Percentiles rank a stretch among this genome's conserved stretches.
These are phyloP conservation scores for Hyaloperonospora brassicae DNA, from an alignment of 352 stramenopile genomes.

Conservation along the genomic window DNA sequence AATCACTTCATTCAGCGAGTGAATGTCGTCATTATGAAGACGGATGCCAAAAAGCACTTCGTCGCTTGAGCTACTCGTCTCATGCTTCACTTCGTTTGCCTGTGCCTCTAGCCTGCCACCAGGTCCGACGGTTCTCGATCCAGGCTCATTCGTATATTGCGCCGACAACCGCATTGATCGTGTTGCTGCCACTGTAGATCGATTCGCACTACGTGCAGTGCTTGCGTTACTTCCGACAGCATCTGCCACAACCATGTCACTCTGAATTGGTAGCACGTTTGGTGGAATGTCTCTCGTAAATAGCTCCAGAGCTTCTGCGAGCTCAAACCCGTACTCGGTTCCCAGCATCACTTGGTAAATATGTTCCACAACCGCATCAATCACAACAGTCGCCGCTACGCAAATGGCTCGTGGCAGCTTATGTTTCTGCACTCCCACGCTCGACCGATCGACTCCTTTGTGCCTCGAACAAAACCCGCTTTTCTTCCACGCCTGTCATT, in stretches of 20 bases:
- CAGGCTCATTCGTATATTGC: conserved; percentile 18
- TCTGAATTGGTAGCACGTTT: conserved; percentile 35
- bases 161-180: conserved; percentile 13
- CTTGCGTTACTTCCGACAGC: conserved; percentile 4
- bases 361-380: conserved; percentile 72
- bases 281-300: conserved; percentile 56
- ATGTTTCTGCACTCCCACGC: conserved; percentile 34
- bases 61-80: conserved; percentile 5
- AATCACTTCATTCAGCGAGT: conserved; percentile 67
- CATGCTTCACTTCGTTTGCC: conserved; percentile 17
- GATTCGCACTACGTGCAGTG: conserved; percentile 1
- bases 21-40: conserved; percentile 83
- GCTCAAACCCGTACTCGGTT: conserved; percentile 59
- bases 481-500: conserved; percentile 59
- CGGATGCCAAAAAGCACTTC: conserved; percentile 44
- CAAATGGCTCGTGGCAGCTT: conserved; percentile 61
- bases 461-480: conserved; percentile 76
- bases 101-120: conserved; percentile 19
- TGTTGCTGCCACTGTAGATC: conserved; percentile 4
- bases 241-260: conserved; percentile 29
- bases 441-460: conserved; percentile 39
- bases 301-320: conserved; percentile 59
- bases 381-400: conserved; percentile 43
- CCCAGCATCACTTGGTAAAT: conserved; percentile 61
- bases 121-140: conserved; percentile 17